These are phyloP conservation scores for Bipolaris bicolor DNA, from an alignment of 2,329 filamentous ascomycete genomes.

Conservation along the genomic window DNA sequence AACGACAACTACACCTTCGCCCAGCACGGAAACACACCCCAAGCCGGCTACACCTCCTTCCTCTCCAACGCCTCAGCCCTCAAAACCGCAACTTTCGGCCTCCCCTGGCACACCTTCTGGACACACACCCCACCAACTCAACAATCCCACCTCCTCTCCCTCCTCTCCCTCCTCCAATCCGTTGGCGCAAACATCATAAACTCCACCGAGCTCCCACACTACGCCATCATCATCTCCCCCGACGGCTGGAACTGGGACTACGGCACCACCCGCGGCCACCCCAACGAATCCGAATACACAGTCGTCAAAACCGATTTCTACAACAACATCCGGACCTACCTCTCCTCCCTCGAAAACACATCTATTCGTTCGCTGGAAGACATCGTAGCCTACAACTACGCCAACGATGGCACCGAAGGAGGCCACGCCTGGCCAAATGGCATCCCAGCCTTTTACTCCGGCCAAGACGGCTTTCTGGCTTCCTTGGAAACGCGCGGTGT, in stretches of 20 bases:
- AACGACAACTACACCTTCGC: conserved; percentile 70
- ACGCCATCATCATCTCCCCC: conserved; percentile 66
- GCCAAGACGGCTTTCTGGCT: conserved; percentile 73
- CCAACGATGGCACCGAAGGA: conserved; percentile 70
- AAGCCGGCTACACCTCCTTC: conserved; percentile 63
- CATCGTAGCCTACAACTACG: conserved; percentile 50
- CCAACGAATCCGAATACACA: conserved; percentile 77
- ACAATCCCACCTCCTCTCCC: conserved; percentile 56
- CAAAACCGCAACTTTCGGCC: conserved; percentile 68
- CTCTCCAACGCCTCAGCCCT: conserved; percentile 62
- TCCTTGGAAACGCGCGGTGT: conserved; percentile 66
- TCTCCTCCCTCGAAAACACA: conserved; percentile 64
- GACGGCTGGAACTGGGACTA: conserved; percentile 78
- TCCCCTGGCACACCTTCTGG: conserved; percentile 78
- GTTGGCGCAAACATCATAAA: conserved; percentile 73
- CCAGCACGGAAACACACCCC: conserved; percentile 62
- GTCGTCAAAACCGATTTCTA: conserved; percentile 75
- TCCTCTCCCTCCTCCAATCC: conserved; percentile 60
- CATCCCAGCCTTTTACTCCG: conserved; percentile 61
- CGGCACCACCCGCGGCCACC: conserved; percentile 63
- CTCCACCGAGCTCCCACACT: conserved; percentile 69
- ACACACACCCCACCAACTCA: conserved; percentile 63
- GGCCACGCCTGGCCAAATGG: conserved; percentile 60
- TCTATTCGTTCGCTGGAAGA: conserved; percentile 31
- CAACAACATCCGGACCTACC: conserved; percentile 68